Conservation (phyloP, 2,329 filamentous ascomycete species). For the Sporothrix variecibatus region DNA sequence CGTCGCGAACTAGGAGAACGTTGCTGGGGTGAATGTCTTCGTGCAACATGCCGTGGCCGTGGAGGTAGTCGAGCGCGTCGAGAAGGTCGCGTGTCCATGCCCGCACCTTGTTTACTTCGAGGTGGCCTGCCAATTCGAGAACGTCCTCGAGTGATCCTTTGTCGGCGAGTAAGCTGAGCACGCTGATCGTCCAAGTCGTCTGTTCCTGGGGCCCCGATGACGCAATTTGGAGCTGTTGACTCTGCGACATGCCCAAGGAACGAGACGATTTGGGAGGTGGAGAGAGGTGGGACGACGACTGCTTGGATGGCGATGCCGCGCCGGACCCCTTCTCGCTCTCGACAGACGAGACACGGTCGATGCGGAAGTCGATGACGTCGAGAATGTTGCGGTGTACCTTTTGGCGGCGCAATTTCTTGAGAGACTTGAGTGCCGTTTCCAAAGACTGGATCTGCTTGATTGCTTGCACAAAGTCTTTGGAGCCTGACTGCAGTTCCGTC, state of each 20-base stretch:
- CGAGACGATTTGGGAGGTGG: not conserved
- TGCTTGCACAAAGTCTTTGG: slow-evolving; percentile 62
- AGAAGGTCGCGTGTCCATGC: slow-evolving; percentile 91
- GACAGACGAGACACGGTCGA: slow-evolving; percentile 50
- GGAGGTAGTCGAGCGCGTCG: slow-evolving; percentile 83
- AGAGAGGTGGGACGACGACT: slow-evolving; percentile 13
- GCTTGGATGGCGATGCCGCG: not conserved
- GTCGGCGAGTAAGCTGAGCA: slow-evolving; percentile 75
- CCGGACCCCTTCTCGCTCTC: not conserved
- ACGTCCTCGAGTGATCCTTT: slow-evolving; percentile 82
- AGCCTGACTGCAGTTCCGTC: slow-evolving; percentile 58
- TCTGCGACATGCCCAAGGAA: not conserved
- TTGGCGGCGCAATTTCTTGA: slow-evolving; percentile 73
- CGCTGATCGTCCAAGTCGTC: slow-evolving; percentile 68
- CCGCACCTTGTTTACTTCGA: slow-evolving; percentile 74
- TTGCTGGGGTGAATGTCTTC: slow-evolving; percentile 80
- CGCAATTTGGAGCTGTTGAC: slow-evolving; percentile 3
- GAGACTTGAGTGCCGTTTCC: slow-evolving; percentile 72
- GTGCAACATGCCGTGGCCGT: slow-evolving; percentile 81
- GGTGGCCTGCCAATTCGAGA: slow-evolving; percentile 72
- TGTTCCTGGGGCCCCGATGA: slow-evolving; percentile 37
- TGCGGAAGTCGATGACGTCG: slow-evolving; percentile 79
- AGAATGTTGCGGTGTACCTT: slow-evolving; percentile 80
- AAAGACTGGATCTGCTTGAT: slow-evolving; percentile 76
- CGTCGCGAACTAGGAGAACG: slow-evolving; percentile 71